A percentile compares a stretch with the other conserved stretches of the same genome.
Evolutionary conservation across 2,329 filamentous ascomycete species (phyloP).

Genomic region (Neopestalotiopsis sp.): DNA sequence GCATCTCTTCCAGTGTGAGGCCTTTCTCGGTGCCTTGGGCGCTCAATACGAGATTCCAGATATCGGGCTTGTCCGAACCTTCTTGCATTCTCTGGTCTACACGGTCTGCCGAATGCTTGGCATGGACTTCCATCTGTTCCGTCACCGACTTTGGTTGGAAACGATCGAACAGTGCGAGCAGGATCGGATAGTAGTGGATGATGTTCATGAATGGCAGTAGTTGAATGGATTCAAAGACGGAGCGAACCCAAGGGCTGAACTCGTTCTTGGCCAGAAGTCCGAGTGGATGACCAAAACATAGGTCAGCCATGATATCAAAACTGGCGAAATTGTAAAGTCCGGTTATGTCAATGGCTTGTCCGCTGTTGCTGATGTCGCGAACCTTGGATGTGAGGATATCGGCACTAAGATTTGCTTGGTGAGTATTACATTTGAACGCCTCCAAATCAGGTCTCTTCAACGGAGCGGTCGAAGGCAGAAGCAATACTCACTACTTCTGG

Average conservation of each 20-base stretch:
- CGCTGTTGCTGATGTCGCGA: conserved; percentile 29
- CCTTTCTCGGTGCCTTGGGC: conserved; percentile 22
- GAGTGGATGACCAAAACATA: conserved; percentile 27
- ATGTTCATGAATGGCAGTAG: conserved; percentile 24
- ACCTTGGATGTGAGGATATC: conserved; percentile 42
- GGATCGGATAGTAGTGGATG: conserved; percentile 26
- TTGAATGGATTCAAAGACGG: conserved; percentile 29
- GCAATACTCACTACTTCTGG: conserved; percentile 33
- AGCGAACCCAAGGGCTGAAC: conserved; percentile 27
- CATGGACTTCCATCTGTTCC: conserved; percentile 22
- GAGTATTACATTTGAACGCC: neutral
- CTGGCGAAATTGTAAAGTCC: conserved; percentile 27
- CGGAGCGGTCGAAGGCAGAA: neutral
- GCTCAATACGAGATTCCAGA: conserved; percentile 27
- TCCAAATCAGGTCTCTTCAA: no score
- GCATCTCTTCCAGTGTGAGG: conserved; percentile 23
- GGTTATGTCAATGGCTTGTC: conserved; percentile 25
- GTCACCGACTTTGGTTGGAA: conserved; percentile 28
- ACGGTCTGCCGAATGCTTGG: conserved; percentile 28
- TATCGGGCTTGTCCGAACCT: conserved; percentile 26
- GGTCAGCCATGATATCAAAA: conserved; percentile 29
- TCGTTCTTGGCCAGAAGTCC: conserved; percentile 24
- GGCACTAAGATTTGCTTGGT: conserved; percentile 21
- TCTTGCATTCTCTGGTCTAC: conserved; percentile 29
- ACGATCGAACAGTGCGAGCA: conserved; percentile 22